phyloP scores from a whole-genome alignment of 257 asterid genomes.

The Solanum paucissectum region DNA sequence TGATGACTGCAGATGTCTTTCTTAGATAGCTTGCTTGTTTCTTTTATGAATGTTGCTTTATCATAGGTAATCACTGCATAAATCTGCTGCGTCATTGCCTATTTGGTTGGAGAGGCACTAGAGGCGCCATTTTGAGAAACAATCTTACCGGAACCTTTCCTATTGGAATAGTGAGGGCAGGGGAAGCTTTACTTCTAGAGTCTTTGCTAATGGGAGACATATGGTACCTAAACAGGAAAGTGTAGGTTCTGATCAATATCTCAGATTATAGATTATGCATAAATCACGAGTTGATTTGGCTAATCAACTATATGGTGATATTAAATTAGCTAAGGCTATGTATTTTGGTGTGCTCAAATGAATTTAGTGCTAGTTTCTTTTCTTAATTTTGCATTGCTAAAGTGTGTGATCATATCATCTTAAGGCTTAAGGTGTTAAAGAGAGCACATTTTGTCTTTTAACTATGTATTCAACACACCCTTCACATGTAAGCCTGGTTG shows the following conservation, averaged over 20 bases:
- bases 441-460: background rate
- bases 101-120: background rate
- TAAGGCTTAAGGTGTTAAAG: background rate
- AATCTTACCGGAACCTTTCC: background rate
- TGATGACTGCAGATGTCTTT: background rate
- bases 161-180: background rate
- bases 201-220: background rate
- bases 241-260: background rate
- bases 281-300: background rate
- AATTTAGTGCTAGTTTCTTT: background rate
- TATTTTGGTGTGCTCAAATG: background rate
- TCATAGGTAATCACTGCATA: background rate
- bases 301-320: background rate
- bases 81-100: background rate
- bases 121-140: background rate
- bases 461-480: background rate
- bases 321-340: background rate
- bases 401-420: background rate
- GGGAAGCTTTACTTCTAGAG: background rate
- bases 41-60: background rate
- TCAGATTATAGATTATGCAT: background rate
- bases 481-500: background rate
- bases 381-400: background rate
- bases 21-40: background rate
- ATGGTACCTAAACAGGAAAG: background rate